Evolutionary conservation across 441 rosid species (phyloP).

Genomic region (Adansonia gregorii): DNA sequence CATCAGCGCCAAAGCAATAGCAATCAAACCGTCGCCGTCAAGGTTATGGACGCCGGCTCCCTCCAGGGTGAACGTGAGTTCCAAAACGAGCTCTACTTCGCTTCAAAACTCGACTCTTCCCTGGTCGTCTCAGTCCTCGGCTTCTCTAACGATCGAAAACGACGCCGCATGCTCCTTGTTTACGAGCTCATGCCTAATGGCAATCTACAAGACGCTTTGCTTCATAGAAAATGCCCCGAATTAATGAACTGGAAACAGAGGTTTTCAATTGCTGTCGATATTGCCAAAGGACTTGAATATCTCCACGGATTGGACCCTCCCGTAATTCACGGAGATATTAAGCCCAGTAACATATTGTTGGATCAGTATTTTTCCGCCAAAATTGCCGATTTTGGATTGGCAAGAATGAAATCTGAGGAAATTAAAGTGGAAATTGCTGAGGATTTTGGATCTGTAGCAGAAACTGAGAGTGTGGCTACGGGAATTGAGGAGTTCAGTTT

Average conservation of each 20-base stretch:
- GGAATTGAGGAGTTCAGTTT: conserved; percentile 63
- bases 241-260: conserved; percentile 65
- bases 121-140: conserved; percentile 67
- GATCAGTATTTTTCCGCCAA: conserved; percentile 70
- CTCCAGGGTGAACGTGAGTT: conserved; percentile 92
- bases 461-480: conserved; percentile 72
- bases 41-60: conserved; percentile 92
- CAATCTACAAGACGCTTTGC: conserved; percentile 78
- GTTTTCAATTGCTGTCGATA: conserved; percentile 53
- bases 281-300: conserved; percentile 69
- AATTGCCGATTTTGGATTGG: conserved; percentile 82
- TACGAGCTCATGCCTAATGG: conserved; percentile 88
- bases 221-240: conserved; percentile 64
- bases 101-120: conserved; percentile 64
- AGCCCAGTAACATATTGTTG: conserved; percentile 75
- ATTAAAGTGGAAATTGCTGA: conserved; percentile 46
- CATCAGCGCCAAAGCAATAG: background rate
- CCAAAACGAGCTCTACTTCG: conserved; percentile 83
- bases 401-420: conserved; percentile 61
- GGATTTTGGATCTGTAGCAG: conserved; percentile 67
- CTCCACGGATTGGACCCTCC: conserved; percentile 71
- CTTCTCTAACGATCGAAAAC: conserved; percentile 66
- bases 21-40: conserved; percentile 55
- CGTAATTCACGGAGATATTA: conserved; percentile 82
- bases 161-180: conserved; percentile 66